Base-by-base conservation (phyloP, 1,284 basidiomycete species). In the Hymenochaete sp. region DNA sequence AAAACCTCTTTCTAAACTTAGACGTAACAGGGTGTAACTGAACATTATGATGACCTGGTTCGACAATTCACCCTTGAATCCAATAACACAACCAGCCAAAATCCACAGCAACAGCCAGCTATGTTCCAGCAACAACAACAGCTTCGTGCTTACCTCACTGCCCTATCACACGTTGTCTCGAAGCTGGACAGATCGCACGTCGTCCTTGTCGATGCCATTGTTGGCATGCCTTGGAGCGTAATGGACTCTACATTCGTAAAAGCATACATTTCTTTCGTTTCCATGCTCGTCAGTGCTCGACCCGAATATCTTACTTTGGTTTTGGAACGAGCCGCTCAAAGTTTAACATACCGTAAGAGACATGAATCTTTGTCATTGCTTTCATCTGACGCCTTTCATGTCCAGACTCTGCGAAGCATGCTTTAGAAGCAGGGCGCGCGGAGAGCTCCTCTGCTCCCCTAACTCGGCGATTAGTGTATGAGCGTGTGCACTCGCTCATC, bases 271-370 rank as follows among this genome's bases (percentile, higher is more conserved):
- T 77, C 85, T 21, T 97, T 97, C 59, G 78, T 93, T 37, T 89
- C 90, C 36, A 89, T 93, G 67, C 77, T 99, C 29, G 79, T 97
- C 53, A 92, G 86, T 54, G 92, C 95, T n/a, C 72, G 89, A 52
- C 87, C 91, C 50, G 91, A 95, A 63, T 98, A 96, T 68, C 73
- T 96, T 25, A 82, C 81, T 27, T 72, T 86, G 49, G 82, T 98
- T 7, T 74, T 97, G 8, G 72, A 73, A 45, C 90, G 79, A 62
- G 81, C 89, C 31, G 79, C 92, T 5, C 81, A 82, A 48, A 90
- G 90, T 10, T 77, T 98, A 47, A 88, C 88, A 16, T 82, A 88
- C 70, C 89, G 93, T 96, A 65, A 63, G 92, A 65, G 13, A 19
- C 71, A 18, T 18, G 50, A 28, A 25, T 24, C 32, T 26, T 19